A percentile compares a stretch with the other conserved stretches of the same genome.
Conservation (phyloP, 106 monocot genomes). For the Vanilla planifolia region DNA sequence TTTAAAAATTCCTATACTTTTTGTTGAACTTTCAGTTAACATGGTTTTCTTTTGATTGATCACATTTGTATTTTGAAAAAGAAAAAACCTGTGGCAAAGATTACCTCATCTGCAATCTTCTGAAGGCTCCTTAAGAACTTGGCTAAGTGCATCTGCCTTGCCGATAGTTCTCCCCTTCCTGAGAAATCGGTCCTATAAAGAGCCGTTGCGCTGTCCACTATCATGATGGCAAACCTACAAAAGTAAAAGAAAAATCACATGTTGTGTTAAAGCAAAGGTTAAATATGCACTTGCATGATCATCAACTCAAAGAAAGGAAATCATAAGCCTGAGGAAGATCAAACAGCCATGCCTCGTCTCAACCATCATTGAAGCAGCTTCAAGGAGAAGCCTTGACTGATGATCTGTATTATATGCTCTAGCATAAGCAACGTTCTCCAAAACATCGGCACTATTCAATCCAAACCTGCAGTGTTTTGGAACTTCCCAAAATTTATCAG, state of each 20-base stretch:
- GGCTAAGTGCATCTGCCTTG: slow-evolving; percentile 71
- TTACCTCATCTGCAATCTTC: slow-evolving; percentile 64
- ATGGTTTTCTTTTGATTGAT: too few relatives aligned
- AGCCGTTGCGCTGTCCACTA: slow-evolving; percentile 75
- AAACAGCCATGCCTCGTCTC: slow-evolving; percentile 62
- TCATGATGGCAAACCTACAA: slow-evolving; percentile 69
- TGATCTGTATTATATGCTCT: slow-evolving; percentile 99
- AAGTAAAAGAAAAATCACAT: too few relatives aligned
- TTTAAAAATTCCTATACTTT: too few relatives aligned
- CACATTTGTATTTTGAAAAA: too few relatives aligned
- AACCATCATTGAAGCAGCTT: slow-evolving; percentile 99
- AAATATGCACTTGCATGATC: background rate
- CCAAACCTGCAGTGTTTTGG: slow-evolving; percentile 50
- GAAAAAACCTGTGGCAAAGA: too few relatives aligned
- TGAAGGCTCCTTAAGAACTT: slow-evolving; percentile 63
- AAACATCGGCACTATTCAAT: slow-evolving; percentile 87
- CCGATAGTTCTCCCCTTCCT: slow-evolving; percentile 72
- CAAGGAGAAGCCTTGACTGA: slow-evolving; percentile 87
- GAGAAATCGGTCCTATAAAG: slow-evolving; percentile 74
- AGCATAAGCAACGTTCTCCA: slow-evolving; percentile 97
- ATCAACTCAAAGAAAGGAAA: background rate
- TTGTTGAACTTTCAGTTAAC: too few relatives aligned
- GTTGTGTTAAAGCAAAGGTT: too few relatives aligned
- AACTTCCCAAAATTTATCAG: background rate
- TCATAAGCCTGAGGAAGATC: slow-evolving; percentile 1